These are phyloP conservation scores for Gaillardinia entomophila DNA, from an alignment of 805 yeast genomes.

Conservation along the genomic window DNA sequence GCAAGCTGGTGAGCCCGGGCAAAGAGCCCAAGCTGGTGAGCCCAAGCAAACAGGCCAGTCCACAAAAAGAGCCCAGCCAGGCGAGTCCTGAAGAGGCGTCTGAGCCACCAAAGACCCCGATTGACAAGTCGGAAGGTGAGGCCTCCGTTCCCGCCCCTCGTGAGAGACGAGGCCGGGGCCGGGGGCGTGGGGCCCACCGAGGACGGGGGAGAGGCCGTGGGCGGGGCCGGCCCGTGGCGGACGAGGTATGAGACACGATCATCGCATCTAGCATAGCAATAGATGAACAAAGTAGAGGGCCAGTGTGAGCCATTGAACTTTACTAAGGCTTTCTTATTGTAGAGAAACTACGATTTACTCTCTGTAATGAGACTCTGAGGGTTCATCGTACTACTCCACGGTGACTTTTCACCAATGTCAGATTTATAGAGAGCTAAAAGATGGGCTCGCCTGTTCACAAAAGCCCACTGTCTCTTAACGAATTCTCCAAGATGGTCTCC, in stretches of 20 bases:
- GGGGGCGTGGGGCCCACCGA: conserved; percentile 6
- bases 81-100: background rate
- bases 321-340: conserved; percentile 1
- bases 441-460: conserved; percentile 25
- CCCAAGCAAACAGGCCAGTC: background rate
- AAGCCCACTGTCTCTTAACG: conserved; percentile 71
- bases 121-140: too few species aligned
- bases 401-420: background rate
- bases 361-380: too few species aligned
- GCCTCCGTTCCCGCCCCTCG: too few species aligned
- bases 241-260: conserved; percentile 1
- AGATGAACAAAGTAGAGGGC: conserved; percentile 10
- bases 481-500: conserved; percentile 72
- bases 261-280: conserved; percentile 1
- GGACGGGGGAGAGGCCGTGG: conserved; percentile 4
- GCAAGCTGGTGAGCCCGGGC: background rate
- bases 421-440: background rate
- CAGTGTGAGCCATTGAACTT: conserved; percentile 1
- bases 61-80: background rate
- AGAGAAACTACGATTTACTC: too few species aligned
- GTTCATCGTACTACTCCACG: background rate
- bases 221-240: conserved; percentile 4
- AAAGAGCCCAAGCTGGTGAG: background rate
- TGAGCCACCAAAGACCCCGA: too few species aligned
- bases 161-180: conserved; percentile 8